Conservation (phyloP, 805 yeast genomes). For the Wickerhamomyces xylosicus region DNA sequence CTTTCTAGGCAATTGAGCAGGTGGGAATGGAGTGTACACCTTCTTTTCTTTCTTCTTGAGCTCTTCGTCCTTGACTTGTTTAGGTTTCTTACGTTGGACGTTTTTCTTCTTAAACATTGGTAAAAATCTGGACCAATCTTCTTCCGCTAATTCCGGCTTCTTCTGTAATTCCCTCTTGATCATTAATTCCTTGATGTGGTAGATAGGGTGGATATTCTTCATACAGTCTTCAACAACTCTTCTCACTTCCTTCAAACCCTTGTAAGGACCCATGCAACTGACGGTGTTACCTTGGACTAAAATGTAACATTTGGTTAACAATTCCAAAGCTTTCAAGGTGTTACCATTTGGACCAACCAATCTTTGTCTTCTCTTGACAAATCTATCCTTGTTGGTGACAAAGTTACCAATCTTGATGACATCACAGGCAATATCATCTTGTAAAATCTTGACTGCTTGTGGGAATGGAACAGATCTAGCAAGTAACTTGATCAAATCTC, state of each 20-base stretch:
- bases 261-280: constrained; percentile 92
- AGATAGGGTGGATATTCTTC: constrained; percentile 95
- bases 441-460: constrained; percentile 84
- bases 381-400: constrained; percentile 85
- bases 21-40: constrained; percentile 98
- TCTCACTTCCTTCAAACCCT: constrained; percentile 84
- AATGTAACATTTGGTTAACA: constrained; percentile 90
- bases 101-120: constrained; percentile 96
- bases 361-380: constrained; percentile 91
- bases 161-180: constrained; percentile 91
- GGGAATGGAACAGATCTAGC: constrained; percentile 97
- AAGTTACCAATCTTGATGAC: constrained; percentile 89
- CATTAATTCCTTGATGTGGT: constrained; percentile 95
- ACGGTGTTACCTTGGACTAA: constrained; percentile 97
- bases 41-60: constrained; percentile 36
- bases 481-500: constrained; percentile 85
- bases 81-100: constrained; percentile 87
- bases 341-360: constrained; percentile 96
- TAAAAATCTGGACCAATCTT: constrained; percentile 93
- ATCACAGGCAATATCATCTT: constrained; percentile 92
- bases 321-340: constrained; percentile 89
- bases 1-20: constrained; percentile 94
- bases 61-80: constrained; percentile 42
- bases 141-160: constrained; percentile 90
- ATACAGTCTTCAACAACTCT: constrained; percentile 96